These are phyloP conservation scores for Obelidium mucronatum DNA, from an alignment of 192 early-diverging fungal genomes.

Conservation along the genomic window DNA sequence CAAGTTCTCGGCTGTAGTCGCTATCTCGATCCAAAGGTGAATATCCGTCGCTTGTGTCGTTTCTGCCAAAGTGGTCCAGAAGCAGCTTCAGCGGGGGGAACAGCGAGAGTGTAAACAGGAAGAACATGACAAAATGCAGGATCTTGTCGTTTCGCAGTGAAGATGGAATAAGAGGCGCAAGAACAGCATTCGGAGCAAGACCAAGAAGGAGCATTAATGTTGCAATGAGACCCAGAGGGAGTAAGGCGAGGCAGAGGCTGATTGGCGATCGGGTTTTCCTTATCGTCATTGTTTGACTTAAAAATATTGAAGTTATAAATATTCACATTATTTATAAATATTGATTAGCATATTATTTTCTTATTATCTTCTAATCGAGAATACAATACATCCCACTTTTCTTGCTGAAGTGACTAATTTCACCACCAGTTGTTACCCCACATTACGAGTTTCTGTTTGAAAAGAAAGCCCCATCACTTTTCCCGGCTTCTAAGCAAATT, in stretches of 20 bases:
- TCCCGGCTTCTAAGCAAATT: too few species aligned
- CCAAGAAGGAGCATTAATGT: not conserved
- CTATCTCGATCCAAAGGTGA: not conserved
- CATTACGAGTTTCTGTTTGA: too few species aligned
- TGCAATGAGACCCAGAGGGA: not conserved
- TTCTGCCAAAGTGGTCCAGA: not conserved
- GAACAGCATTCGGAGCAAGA: not conserved
- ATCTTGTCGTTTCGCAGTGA: slow-evolving; percentile 19
- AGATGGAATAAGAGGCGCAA: not conserved
- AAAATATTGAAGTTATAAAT: too few species aligned
- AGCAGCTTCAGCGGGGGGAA: not conserved
- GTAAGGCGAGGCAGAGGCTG: not conserved
- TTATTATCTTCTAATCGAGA: too few species aligned
- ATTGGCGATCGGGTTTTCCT: too few species aligned
- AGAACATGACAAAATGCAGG: slow-evolving; percentile 23
- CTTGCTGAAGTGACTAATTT: too few species aligned
- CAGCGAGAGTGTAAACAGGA: not conserved
- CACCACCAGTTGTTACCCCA: too few species aligned
- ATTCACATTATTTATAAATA: too few species aligned
- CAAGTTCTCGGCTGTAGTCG: not conserved
- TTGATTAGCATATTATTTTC: too few species aligned
- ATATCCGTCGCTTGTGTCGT: not conserved
- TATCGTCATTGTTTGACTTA: too few species aligned
- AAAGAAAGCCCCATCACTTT: too few species aligned
- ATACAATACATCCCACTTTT: too few species aligned